Base-by-base conservation (phyloP, 169 alveolate genomes). In the Eimeria falciformis region DNA sequence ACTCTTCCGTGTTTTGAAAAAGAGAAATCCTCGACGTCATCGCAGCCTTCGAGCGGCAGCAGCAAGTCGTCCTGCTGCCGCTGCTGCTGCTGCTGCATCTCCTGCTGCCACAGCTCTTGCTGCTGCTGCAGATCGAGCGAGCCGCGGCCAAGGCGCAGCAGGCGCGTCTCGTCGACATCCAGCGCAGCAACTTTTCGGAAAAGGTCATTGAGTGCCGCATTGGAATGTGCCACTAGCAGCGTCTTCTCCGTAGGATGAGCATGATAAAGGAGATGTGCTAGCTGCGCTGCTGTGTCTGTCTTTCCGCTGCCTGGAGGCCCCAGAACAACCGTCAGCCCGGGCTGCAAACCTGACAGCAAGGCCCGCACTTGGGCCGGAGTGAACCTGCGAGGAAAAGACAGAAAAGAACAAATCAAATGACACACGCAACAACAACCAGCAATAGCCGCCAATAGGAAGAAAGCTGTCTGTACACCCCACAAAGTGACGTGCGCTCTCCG, bases 221-320 rank as follows among this genome's bases (percentile, higher is more conserved):
- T 93, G 90, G 90, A 66, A 58, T 93, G 95, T 0, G 95, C 93
- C 53, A 95, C 95, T 53, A 98, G 85, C 68, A 98, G 96, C 45
- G 96, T 97, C 94, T 96, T 97, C 93, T 98, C 98, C 68, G 96
- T 93, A 25, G 97, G 97, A 73, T 92, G 92, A 94, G 96, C 97
- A 91, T 96, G 95, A 94, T 97, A 97, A 62, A 98, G 96, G 91
- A 97, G 94, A 79, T 96, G 96, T 53, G 97, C 97, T n/a, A 97
- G 96, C 94, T 98, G 97, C 79, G 97, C 97, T 5, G 98, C 98
- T 2, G 97, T 96, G 92, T 98, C 99, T 6, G 99, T 97, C 93
- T 97, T 97, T 18, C 98, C 98, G 12, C 97, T 95, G 9, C 99
- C 99, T 0, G 99, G 99, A 12, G 99, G 99, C 7, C 99, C 99